Percentiles rank a stretch among this genome's conserved stretches.
Conservation (phyloP, 2,329 filamentous ascomycete genomes). For the Neonectria magnoliae region DNA sequence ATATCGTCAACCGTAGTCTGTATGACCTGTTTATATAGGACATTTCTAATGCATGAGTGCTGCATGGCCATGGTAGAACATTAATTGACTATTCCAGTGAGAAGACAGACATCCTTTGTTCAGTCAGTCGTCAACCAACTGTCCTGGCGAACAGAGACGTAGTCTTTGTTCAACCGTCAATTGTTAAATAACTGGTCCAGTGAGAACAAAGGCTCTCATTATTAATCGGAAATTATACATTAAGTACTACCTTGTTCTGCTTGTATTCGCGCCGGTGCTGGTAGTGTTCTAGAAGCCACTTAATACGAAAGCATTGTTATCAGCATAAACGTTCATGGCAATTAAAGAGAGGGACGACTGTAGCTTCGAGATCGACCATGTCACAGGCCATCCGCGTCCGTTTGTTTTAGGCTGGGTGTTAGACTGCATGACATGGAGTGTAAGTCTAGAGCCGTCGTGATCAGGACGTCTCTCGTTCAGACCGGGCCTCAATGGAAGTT, state of each 20-base stretch:
- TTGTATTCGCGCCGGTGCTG: background rate
- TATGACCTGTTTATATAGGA: background rate
- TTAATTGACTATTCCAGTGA: background rate
- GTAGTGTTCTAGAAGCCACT: background rate
- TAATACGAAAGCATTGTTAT: no score
- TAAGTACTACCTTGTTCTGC: background rate
- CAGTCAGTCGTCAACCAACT: background rate
- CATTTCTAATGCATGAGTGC: background rate
- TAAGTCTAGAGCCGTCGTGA: no score
- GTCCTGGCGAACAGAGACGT: background rate
- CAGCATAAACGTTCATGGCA: no score
- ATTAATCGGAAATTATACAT: background rate
- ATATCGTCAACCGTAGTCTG: background rate
- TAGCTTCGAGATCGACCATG: no score
- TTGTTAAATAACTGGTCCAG: background rate
- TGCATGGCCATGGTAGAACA: background rate
- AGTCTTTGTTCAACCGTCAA: background rate
- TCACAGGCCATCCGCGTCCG: no score
- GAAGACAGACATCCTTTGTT: background rate
- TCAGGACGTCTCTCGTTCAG: no score
- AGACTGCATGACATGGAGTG: no score
- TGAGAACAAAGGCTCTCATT: background rate
- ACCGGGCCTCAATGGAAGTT: no score
- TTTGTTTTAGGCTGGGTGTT: no score
- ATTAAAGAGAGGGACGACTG: no score